A percentile compares a stretch with the other conserved stretches of the same genome.
Evolutionary conservation across 139 green algal species (phyloP).

Genomic region (Ettlia oleoabundans): DNA sequence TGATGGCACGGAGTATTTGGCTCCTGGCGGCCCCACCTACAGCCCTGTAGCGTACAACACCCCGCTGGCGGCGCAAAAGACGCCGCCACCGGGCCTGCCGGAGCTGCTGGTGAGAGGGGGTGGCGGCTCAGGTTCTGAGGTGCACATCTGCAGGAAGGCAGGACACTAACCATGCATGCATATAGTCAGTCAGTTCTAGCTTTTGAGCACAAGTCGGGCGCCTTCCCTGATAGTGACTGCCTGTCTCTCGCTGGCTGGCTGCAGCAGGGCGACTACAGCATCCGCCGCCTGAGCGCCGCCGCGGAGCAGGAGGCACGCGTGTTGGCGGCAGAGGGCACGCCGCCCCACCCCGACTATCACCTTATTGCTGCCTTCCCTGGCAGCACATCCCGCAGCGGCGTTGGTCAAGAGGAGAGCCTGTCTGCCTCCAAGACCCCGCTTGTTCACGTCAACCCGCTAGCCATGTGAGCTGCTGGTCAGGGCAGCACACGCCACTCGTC

Average conservation of each 20-base stretch:
- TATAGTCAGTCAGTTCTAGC: too few species aligned
- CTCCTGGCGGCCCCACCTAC: not conserved
- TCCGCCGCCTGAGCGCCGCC: not conserved
- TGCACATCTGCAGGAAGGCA: too few species aligned
- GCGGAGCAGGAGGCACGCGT: not conserved
- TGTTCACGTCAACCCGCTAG: slow-evolving; percentile 27
- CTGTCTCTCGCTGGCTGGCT: too few species aligned
- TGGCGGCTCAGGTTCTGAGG: too few species aligned
- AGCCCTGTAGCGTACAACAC: not conserved
- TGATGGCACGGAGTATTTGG: slow-evolving; percentile 4
- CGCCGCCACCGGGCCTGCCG: slow-evolving; percentile 17
- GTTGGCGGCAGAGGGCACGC: slow-evolving; percentile 15
- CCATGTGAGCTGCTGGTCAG: not conserved
- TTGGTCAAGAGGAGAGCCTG: not conserved
- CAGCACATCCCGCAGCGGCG: not conserved
- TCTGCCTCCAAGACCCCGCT: slow-evolving; percentile 27
- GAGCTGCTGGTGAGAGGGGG: slow-evolving; percentile 24
- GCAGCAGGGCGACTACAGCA: slow-evolving; percentile 41
- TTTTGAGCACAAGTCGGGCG: too few species aligned
- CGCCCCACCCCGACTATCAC: not conserved
- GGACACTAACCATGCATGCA: too few species aligned
- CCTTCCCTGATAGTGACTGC: too few species aligned
- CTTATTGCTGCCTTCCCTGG: slow-evolving; percentile 16
- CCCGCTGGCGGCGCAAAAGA: slow-evolving; percentile 1
- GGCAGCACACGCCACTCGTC: not conserved